Conservation (phyloP, 495 filamentous ascomycete species). For the Xylaria nigripes region DNA sequence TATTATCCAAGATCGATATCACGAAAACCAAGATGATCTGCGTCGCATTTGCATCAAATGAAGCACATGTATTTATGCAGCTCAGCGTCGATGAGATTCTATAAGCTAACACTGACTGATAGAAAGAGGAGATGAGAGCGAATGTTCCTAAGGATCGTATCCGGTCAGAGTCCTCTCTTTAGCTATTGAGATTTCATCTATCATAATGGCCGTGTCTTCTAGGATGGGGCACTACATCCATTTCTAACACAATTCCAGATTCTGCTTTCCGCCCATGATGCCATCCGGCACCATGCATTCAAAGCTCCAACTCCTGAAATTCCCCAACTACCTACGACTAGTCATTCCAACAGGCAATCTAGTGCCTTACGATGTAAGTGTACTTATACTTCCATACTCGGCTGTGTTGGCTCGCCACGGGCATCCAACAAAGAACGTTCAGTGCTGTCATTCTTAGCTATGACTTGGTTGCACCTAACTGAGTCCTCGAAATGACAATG, state of each 20-base stretch:
- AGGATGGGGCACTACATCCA: neutral
- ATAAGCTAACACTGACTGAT: neutral
- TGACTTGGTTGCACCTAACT: neutral
- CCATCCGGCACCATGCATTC: slow-evolving; percentile 64
- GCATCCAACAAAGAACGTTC: neutral
- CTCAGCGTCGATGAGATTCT: neutral
- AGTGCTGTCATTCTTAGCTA: neutral
- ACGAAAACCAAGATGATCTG: slow-evolving; percentile 35
- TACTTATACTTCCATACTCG: neutral
- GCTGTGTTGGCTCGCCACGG: neutral
- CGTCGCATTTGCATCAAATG: slow-evolving; percentile 36
- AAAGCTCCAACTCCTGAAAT: slow-evolving; percentile 77
- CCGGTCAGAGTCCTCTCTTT: slow-evolving; percentile 17
- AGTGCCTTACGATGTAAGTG: slow-evolving; percentile 51
- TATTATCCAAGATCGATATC: slow-evolving; percentile 36
- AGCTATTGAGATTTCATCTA: neutral
- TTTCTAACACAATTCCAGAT: slow-evolving; percentile 12
- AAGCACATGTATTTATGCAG: slow-evolving; percentile 21
- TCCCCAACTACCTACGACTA: slow-evolving; percentile 58
- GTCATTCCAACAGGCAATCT: slow-evolving; percentile 78
- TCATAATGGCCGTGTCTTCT: neutral
- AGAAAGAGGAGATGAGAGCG: slow-evolving; percentile 47
- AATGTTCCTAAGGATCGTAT: slow-evolving; percentile 37
- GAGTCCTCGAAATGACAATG: neutral
- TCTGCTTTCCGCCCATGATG: slow-evolving; percentile 71